Evolutionary conservation across 2,329 filamentous ascomycete genomes (phyloP).

Genomic region (Aspergillus neotritici): DNA sequence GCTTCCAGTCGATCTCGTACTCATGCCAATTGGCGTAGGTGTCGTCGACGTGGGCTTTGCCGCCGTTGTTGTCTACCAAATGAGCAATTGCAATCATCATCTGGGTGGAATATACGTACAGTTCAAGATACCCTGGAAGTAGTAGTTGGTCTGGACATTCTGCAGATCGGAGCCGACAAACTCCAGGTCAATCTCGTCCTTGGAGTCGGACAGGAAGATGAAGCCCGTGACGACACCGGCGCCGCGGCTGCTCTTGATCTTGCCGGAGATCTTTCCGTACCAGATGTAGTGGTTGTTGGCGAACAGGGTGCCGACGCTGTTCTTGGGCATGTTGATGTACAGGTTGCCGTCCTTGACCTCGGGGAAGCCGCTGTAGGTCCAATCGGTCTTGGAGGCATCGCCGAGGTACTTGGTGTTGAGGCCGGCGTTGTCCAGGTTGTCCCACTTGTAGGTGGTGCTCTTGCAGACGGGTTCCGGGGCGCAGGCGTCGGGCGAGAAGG

Average conservation of each 20-base stretch:
- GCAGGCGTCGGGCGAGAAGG: constrained; percentile 76
- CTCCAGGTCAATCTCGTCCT: constrained; percentile 98
- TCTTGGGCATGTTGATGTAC: constrained; percentile 81
- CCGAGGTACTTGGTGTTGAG: constrained; percentile 80
- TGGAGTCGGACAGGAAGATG: constrained; percentile 89
- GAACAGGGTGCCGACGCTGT: constrained; percentile 80
- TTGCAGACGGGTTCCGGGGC: constrained; percentile 77
- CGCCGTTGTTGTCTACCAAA: constrained; percentile 63
- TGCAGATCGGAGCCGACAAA: constrained; percentile 76
- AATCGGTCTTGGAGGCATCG: constrained; percentile 71
- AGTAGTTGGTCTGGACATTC: constrained; percentile 88
- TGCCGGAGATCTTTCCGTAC: constrained; percentile 90
- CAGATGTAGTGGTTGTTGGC: constrained; percentile 85
- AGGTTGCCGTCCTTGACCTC: constrained; percentile 58
- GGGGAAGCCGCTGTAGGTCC: constrained; percentile 79
- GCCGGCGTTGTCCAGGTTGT: constrained; percentile 62
- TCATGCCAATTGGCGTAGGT: constrained; percentile 76
- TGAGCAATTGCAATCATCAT: not conserved
- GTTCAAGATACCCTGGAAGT: constrained; percentile 86
- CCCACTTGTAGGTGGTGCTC: constrained; percentile 67
- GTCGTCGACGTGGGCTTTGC: constrained; percentile 60
- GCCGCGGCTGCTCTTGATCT: constrained; percentile 76
- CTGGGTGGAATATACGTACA: constrained; percentile 60
- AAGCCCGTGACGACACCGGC: constrained; percentile 93
- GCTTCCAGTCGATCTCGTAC: constrained; percentile 90